These are phyloP conservation scores for Craterostigma plantagineum DNA, from an alignment of 257 asterid species.

Conservation along the genomic window DNA sequence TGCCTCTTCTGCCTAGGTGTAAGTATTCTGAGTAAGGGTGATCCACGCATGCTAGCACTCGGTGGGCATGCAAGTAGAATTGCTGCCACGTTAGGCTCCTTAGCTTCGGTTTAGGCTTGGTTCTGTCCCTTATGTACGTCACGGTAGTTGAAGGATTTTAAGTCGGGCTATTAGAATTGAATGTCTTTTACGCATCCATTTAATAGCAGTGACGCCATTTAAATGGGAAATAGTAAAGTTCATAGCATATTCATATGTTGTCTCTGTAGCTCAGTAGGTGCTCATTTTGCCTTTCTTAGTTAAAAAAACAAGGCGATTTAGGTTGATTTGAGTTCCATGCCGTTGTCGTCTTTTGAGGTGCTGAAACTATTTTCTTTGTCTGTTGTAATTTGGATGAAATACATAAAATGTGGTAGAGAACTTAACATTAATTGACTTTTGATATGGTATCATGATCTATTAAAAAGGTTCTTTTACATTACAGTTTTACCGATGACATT, in stretches of 20 bases:
- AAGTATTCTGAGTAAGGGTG: constrained; percentile 16
- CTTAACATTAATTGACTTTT: no score
- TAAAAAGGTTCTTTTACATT: no score
- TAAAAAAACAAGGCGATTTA: not conserved
- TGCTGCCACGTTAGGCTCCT: constrained; percentile 46
- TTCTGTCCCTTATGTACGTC: no score
- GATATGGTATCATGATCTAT: no score
- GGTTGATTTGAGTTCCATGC: constrained; percentile 7
- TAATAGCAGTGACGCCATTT: constrained; percentile 8
- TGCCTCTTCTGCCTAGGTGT: not conserved
- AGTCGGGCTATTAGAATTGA: constrained; percentile 11
- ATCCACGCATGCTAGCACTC: constrained; percentile 40
- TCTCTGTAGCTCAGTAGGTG: not conserved
- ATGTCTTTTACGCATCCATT: constrained; percentile 5
- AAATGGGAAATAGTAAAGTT: no score
- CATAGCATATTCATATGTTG: no score
- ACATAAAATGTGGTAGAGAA: no score
- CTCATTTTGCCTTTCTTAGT: constrained; percentile 1
- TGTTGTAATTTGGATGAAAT: not conserved
- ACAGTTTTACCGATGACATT: no score
- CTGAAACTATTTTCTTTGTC: no score
- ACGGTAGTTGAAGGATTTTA: not conserved
- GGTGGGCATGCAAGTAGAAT: constrained; percentile 67
- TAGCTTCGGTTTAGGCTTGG: constrained; percentile 43
- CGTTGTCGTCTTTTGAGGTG: constrained; percentile 1